Evolutionary conservation across 169 alveolate genomes (phyloP).

Genomic region (Plasmodium coatneyi): DNA sequence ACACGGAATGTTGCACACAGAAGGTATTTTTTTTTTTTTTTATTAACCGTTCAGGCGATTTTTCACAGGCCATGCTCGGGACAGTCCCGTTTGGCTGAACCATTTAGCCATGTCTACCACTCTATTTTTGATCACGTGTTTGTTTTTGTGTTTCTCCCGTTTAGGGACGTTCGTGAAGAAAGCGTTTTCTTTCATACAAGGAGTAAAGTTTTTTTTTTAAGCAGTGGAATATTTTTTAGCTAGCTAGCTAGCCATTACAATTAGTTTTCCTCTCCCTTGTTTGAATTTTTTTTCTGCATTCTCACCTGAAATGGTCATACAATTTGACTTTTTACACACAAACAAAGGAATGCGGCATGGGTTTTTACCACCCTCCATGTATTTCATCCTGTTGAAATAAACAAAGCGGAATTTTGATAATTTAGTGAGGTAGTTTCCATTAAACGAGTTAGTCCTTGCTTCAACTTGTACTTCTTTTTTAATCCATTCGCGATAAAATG

Average conservation of each 20-base stretch:
- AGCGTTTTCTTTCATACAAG: not conserved
- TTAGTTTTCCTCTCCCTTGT: not conserved
- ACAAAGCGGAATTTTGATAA: not conserved
- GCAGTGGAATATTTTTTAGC: not conserved
- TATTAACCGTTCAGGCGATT: slow-evolving; percentile 1
- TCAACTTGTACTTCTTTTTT: not conserved
- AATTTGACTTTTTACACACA: not conserved
- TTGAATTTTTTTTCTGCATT: not conserved
- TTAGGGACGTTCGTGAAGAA: not conserved
- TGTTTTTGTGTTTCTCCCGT: not conserved
- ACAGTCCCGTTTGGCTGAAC: not conserved
- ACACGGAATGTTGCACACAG: not conserved
- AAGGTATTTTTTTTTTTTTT: not conserved
- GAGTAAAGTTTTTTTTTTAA: not conserved
- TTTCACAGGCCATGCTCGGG: not conserved
- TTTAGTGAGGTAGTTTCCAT: not conserved
- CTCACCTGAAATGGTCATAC: not conserved
- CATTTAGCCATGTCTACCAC: not conserved
- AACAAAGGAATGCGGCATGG: not conserved
- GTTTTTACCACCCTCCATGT: not conserved
- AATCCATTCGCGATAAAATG: not conserved
- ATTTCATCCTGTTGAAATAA: not conserved
- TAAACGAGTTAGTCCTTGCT: not conserved
- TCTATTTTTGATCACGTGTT: not conserved
- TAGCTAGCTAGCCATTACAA: not conserved